Evolutionary conservation across 306 rosid genomes (phyloP).

Genomic region (Vigna trinervia): DNA sequence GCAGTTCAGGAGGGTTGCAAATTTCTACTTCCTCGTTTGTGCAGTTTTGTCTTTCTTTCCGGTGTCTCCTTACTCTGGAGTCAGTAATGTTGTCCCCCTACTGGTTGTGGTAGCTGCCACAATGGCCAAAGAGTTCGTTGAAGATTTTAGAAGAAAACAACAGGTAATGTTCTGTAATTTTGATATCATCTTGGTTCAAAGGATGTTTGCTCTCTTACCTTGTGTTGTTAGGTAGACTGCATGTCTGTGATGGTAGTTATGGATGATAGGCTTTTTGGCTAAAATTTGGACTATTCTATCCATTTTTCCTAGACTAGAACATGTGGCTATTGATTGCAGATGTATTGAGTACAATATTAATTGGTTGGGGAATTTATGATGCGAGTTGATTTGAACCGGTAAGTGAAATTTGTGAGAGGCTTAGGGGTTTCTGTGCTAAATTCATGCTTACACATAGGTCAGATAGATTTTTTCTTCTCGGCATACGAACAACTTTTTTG

Average conservation of each 20-base stretch:
- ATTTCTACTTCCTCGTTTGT: conserved; percentile 79
- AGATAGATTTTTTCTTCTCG: neutral
- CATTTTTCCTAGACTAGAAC: conserved; percentile 27
- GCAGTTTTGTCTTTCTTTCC: conserved; percentile 80
- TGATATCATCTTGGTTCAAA: neutral
- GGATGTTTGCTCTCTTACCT: conserved; percentile 13
- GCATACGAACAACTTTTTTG: neutral
- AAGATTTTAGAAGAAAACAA: conserved; percentile 80
- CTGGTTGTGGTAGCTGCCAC: conserved; percentile 79
- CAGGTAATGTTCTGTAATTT: conserved; percentile 64
- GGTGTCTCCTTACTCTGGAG: conserved; percentile 82
- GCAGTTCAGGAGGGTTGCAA: conserved; percentile 94
- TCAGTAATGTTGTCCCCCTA: conserved; percentile 86
- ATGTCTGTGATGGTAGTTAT: neutral
- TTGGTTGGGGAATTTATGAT: conserved; percentile 18
- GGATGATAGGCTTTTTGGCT: neutral
- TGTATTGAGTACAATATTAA: neutral
- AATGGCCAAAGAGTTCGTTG: conserved; percentile 89
- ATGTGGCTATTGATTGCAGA: neutral
- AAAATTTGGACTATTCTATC: neutral
- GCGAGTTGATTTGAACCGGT: conserved; percentile 5
- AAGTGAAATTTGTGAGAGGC: neutral
- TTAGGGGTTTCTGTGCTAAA: conserved; percentile 9
- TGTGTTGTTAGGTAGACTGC: neutral
- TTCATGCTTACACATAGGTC: neutral